Percentiles rank a stretch among this genome's conserved stretches.
Evolutionary conservation across 257 asterid species (phyloP).

Genomic region (Nicotiana knightiana): DNA sequence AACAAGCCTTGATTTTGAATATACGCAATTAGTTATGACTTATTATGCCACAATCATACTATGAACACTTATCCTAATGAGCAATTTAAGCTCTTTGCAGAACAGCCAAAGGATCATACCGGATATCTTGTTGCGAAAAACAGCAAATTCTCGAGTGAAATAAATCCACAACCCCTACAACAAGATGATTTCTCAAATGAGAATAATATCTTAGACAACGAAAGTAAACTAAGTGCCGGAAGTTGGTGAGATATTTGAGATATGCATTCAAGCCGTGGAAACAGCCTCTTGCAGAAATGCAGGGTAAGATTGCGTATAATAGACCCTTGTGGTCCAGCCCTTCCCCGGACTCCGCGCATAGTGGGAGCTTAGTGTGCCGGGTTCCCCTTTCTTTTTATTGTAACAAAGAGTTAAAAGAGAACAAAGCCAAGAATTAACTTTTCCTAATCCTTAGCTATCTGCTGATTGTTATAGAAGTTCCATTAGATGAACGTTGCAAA

Average conservation of each 20-base stretch:
- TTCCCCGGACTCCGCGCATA: no score
- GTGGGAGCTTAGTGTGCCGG: no score
- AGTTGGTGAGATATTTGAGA: background rate
- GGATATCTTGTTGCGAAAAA: constrained; percentile 70
- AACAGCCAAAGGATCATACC: constrained; percentile 51
- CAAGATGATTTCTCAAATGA: constrained; percentile 18
- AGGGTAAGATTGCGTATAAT: no score
- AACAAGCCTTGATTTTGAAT: constrained; percentile 69
- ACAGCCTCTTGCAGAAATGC: no score
- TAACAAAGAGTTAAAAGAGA: background rate
- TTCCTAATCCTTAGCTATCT: background rate
- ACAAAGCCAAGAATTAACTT: background rate
- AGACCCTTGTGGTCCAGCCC: no score
- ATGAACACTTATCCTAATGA: background rate
- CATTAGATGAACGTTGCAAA: background rate
- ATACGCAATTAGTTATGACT: constrained; percentile 47
- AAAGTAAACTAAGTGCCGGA: background rate
- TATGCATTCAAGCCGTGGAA: background rate
- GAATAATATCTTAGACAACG: background rate
- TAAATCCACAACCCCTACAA: constrained; percentile 86
- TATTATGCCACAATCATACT: background rate
- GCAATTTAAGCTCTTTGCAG: constrained; percentile 16
- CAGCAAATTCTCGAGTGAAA: constrained; percentile 89
- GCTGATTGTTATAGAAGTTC: background rate
- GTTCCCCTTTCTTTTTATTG: background rate